Percentiles rank a stretch among this genome's conserved stretches.
These are phyloP conservation scores for Metarhizium robertsii DNA, from an alignment of 2,329 filamentous ascomycete species.

Conservation along the genomic window DNA sequence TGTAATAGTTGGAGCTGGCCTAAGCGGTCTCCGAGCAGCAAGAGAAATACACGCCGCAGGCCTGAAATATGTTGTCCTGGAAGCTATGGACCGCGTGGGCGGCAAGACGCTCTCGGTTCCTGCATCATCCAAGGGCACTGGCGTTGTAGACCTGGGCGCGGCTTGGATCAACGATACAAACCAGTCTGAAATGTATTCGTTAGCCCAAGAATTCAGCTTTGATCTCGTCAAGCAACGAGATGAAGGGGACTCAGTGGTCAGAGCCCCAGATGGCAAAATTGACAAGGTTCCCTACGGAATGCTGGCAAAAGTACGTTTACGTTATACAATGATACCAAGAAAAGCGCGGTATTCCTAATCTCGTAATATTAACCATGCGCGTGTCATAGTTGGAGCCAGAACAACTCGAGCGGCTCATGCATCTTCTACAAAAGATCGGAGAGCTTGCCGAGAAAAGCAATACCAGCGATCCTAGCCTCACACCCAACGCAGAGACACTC, in stretches of 20 bases:
- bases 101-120: conserved; percentile 31
- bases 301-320: too few species aligned
- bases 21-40: conserved; percentile 13
- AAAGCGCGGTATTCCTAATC: too few species aligned
- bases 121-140: background rate
- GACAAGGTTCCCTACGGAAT: too few species aligned
- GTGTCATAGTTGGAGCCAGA: background rate
- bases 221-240: too few species aligned
- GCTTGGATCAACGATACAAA: too few species aligned
- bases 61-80: conserved; percentile 31
- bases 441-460: background rate
- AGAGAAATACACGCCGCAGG: conserved; percentile 22
- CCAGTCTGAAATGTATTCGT: too few species aligned
- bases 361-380: background rate
- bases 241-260: too few species aligned
- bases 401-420: background rate
- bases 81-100: conserved; percentile 37
- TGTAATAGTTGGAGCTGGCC: too few species aligned
- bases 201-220: too few species aligned
- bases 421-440: background rate
- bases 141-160: background rate
- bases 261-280: too few species aligned
- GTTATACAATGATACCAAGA: too few species aligned
- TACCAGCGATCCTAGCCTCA: background rate
- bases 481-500: too few species aligned